Percentiles rank a stretch among this genome's conserved stretches.
These are phyloP conservation scores for Roridomyces roridus DNA, from an alignment of 768 basidiomycete species.

Conservation along the genomic window DNA sequence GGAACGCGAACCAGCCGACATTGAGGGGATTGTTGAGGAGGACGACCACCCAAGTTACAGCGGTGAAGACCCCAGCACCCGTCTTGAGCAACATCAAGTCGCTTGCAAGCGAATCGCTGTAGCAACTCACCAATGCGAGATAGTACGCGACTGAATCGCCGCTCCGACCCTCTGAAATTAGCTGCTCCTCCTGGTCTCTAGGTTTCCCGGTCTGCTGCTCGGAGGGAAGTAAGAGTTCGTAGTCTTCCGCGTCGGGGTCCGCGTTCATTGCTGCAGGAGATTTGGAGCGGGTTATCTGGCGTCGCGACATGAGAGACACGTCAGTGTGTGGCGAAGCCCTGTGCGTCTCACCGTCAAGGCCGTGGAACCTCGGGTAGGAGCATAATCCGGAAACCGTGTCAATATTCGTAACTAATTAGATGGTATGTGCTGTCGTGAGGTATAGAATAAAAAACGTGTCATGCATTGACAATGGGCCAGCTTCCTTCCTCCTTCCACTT, in stretches of 20 bases:
- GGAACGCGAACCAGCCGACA: slow-evolving; percentile 69
- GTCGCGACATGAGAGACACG: slow-evolving; percentile 16
- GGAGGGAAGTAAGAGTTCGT: slow-evolving; percentile 34
- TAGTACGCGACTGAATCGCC: slow-evolving; percentile 45
- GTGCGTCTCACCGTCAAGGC: neutral
- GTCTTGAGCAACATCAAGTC: slow-evolving; percentile 1
- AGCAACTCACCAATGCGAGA: slow-evolving; percentile 44
- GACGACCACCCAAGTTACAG: slow-evolving; percentile 52
- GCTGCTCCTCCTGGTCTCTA: slow-evolving; percentile 38
- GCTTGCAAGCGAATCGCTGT: no score
- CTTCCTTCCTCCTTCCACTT: slow-evolving; percentile 80
- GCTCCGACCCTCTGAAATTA: slow-evolving; percentile 41
- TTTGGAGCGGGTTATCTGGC: neutral
- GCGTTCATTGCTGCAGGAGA: neutral
- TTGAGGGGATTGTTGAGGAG: slow-evolving; percentile 49
- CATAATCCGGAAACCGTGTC: neutral
- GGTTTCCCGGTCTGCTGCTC: slow-evolving; percentile 20
- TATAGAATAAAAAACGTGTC: slow-evolving; percentile 15
- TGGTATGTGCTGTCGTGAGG: slow-evolving; percentile 20
- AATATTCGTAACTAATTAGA: slow-evolving; percentile 25
- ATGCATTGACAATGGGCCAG: slow-evolving; percentile 51
- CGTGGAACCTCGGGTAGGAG: neutral
- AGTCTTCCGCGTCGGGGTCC: slow-evolving; percentile 28
- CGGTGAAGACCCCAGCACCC: slow-evolving; percentile 33
- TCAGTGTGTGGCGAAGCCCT: neutral